A percentile compares a stretch with the other conserved stretches of the same genome.
phyloP scores from a whole-genome alignment of 139 green algal genomes.

The Raphidocelis subcapitata region DNA sequence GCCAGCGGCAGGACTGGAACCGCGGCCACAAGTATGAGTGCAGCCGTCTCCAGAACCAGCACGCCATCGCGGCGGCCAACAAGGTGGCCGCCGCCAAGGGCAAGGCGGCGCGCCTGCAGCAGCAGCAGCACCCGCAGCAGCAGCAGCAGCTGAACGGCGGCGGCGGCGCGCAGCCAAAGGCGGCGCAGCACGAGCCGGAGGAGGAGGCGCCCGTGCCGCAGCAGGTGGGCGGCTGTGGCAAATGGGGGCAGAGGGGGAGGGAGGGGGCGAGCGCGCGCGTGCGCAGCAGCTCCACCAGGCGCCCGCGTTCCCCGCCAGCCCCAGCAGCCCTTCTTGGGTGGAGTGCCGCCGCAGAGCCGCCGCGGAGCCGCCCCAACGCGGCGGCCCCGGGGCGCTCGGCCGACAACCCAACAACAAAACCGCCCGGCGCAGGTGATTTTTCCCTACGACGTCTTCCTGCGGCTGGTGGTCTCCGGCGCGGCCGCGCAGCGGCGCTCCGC shows the following conservation, averaged over 20 bases:
- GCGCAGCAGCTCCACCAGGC: no score
- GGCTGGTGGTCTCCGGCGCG: conserved; percentile 2
- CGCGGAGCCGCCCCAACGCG: no score
- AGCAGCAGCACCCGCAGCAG: not conserved
- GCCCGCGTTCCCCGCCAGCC: no score
- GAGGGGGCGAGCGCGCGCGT: no score
- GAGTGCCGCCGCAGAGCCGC: no score
- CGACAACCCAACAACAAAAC: no score
- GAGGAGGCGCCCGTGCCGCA: conserved; percentile 19
- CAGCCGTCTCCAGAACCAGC: conserved; percentile 10
- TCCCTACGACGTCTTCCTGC: conserved; percentile 18
- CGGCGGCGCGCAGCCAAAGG: no score
- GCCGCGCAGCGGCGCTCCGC: not conserved
- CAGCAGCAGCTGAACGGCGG: not conserved
- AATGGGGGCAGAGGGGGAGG: no score
- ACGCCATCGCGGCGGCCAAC: not conserved
- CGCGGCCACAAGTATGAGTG: conserved; percentile 31
- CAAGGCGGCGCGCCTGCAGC: not conserved
- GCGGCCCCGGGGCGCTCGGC: no score
- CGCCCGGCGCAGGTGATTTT: conserved; percentile 3
- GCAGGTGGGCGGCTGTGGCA: not conserved
- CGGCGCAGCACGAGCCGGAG: conserved; percentile 12
- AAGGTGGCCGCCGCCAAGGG: not conserved
- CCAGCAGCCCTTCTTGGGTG: no score
- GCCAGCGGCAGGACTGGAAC: conserved; percentile 29